These are phyloP conservation scores for Beauveria scarabaeidicola DNA, from an alignment of 2,329 filamentous ascomycete species.

Conservation along the genomic window DNA sequence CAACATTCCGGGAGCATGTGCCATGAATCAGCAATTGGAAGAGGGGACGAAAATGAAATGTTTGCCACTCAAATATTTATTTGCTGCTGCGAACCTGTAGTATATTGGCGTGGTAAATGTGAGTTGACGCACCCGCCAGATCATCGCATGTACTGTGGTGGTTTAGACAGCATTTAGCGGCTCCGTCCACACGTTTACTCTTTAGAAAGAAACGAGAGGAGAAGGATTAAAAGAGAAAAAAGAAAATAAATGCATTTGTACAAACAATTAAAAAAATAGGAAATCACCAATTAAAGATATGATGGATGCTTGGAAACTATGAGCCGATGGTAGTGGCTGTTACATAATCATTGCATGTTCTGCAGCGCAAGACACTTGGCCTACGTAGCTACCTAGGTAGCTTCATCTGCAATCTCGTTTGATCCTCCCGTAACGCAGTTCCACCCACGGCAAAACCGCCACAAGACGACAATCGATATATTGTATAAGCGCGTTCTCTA, in stretches of 20 bases:
- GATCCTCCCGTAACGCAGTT: background rate
- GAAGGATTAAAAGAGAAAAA: background rate
- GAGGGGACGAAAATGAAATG: conserved; percentile 4
- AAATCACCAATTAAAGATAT: no score
- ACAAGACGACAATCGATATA: background rate
- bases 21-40: background rate
- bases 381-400: background rate
- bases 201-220: no score
- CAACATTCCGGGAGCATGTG: conserved; percentile 3
- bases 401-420: background rate
- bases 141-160: background rate
- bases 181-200: no score
- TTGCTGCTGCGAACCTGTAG: background rate
- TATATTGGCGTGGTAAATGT: no score
- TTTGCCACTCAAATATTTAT: background rate
- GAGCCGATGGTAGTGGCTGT: background rate
- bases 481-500: background rate
- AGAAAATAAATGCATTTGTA: background rate
- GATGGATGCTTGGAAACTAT: background rate
- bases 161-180: background rate
- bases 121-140: no score
- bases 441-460: background rate
- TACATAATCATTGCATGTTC: background rate
- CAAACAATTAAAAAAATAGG: background rate
- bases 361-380: background rate